Conservation (phyloP, 805 yeast genomes). For the Myxozyma vanderwaltii region DNA sequence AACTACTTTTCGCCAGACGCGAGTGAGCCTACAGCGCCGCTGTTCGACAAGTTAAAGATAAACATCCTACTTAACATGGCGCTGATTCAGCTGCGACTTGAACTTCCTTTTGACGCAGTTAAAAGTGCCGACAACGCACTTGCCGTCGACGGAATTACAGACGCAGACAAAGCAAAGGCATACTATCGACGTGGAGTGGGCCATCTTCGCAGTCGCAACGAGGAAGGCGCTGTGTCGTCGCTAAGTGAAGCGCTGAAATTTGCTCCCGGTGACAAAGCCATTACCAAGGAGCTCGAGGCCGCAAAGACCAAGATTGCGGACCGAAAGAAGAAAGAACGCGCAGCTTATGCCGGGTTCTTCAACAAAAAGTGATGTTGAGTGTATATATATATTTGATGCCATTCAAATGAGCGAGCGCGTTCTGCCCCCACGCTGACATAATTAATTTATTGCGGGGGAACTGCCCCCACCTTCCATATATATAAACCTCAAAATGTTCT, state of each 20-base stretch:
- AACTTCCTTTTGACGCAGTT: conserved; percentile 57
- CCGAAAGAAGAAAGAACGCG: conserved; percentile 39
- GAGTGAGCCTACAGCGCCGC: conserved; percentile 18
- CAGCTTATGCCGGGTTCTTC: conserved; percentile 49
- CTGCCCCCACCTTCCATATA: background rate
- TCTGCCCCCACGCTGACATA: conserved; percentile 14
- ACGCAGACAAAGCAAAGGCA: conserved; percentile 78
- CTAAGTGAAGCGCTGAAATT: conserved; percentile 63
- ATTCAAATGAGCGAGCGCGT: too few relatives aligned
- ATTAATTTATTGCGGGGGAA: background rate
- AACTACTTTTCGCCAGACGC: conserved; percentile 74
- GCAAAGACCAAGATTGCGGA: conserved; percentile 35
- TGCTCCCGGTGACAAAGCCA: conserved; percentile 54
- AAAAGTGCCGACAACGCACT: conserved; percentile 66
- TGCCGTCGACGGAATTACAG: conserved; percentile 61
- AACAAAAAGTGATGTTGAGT: conserved; percentile 3
- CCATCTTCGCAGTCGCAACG: conserved; percentile 61
- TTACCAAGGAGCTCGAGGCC: conserved; percentile 35
- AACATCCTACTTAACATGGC: conserved; percentile 72
- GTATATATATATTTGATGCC: background rate
- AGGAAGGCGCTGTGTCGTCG: conserved; percentile 68
- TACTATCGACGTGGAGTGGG: conserved; percentile 83
- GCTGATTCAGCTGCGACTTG: conserved; percentile 67
- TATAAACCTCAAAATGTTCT: too few relatives aligned
- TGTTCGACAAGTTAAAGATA: conserved; percentile 51